A percentile compares a stretch with the other conserved stretches of the same genome.
Conservation (phyloP, 352 stramenopile genomes). For the Phytophthora litchii region DNA sequence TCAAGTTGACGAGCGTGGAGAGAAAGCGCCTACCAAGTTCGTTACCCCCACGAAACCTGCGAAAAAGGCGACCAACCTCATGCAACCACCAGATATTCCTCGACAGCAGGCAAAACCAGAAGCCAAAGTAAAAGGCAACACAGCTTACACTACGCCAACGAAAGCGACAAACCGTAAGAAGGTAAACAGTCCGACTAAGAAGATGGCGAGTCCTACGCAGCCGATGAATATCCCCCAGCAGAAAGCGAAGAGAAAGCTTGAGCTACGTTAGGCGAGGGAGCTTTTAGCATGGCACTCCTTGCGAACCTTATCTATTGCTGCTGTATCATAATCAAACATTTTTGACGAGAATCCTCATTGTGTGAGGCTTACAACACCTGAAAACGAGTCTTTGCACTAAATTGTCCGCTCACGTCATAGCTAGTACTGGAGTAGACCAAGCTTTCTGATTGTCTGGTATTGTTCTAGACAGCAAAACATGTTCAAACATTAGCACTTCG, state of each 20-base stretch:
- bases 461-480: constrained; percentile 37
- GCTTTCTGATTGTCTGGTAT: constrained; percentile 62
- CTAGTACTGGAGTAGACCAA: constrained; percentile 44
- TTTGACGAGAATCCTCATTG: constrained; percentile 22
- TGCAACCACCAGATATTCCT: constrained; percentile 4
- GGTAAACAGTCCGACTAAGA: background rate
- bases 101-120: constrained; percentile 5
- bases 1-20: background rate
- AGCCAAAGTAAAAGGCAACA: background rate
- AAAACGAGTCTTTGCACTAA: background rate
- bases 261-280: constrained; percentile 21
- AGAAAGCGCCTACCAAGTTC: constrained; percentile 7
- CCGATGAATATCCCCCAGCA: constrained; percentile 24
- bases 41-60: constrained; percentile 22
- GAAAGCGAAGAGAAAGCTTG: constrained; percentile 29
- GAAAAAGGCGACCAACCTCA: constrained; percentile 1
- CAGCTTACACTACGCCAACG: constrained; percentile 4
- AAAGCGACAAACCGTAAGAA: constrained; percentile 14
- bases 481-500: background rate
- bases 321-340: constrained; percentile 33
- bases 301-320: constrained; percentile 36
- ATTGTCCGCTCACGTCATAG: background rate
- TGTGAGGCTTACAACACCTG: background rate
- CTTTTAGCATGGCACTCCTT: constrained; percentile 2
- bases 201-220: constrained; percentile 5